phyloP scores from a whole-genome alignment of 129 eudicot species.

The Chrysanthemum makinoi region DNA sequence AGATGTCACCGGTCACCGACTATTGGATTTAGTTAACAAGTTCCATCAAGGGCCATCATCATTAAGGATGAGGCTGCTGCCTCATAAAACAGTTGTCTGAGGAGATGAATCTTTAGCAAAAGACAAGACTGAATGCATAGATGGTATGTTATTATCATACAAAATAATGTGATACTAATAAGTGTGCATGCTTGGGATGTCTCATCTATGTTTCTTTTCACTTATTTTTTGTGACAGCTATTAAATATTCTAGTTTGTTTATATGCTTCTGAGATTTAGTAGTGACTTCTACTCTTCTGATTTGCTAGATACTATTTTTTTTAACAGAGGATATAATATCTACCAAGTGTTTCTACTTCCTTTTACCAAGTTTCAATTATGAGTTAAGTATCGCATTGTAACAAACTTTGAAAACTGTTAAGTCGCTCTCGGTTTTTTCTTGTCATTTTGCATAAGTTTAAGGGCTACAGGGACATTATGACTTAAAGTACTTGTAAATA shows the following conservation, averaged over 20 bases:
- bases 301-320: not conserved
- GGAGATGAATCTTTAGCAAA: constrained; percentile 18
- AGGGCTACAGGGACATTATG: no score
- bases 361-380: not conserved
- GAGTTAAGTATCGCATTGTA: not conserved
- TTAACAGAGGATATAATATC: no score
- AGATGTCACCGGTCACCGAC: not conserved
- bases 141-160: no score
- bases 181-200: no score
- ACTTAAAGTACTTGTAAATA: no score
- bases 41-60: constrained; percentile 12
- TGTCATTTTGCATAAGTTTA: no score
- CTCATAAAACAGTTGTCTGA: constrained; percentile 21
- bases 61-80: constrained; percentile 14
- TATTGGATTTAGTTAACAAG: not conserved
- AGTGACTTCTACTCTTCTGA: constrained; percentile 17
- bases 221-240: no score
- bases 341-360: not conserved
- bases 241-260: not conserved
- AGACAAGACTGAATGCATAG: constrained; percentile 3
- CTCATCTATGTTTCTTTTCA: no score
- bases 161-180: no score
- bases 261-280: constrained; percentile 10
- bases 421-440: not conserved
- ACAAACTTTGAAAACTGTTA: not conserved